Percentiles rank a stretch among this genome's conserved stretches.
These are phyloP conservation scores for Pleurotus sapidus DNA, from an alignment of 768 basidiomycete species.

Conservation along the genomic window DNA sequence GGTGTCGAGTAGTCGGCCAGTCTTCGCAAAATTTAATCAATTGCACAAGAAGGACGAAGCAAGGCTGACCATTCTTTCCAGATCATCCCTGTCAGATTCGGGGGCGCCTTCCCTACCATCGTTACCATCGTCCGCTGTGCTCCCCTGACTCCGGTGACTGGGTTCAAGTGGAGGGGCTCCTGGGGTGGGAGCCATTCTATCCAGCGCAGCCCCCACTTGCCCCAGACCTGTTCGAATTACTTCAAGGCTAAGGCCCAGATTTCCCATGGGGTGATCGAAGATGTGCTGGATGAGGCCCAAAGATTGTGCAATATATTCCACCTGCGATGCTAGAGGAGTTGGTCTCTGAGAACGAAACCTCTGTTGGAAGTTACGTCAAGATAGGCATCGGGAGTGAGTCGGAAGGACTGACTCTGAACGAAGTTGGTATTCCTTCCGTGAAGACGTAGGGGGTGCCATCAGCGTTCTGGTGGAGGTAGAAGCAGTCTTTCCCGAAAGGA, in stretches of 20 bases:
- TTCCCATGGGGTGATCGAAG: background rate
- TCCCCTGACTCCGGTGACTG: no score
- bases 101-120: no score
- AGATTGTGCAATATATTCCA: background rate
- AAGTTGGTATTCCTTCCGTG: constrained; percentile 47
- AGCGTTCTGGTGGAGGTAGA: constrained; percentile 67
- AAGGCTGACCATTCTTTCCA: background rate
- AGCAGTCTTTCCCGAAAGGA: constrained; percentile 80
- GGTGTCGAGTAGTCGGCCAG: background rate
- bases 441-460: constrained; percentile 67
- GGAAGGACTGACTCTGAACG: constrained; percentile 43
- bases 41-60: background rate
- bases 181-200: no score
- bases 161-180: no score
- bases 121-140: no score
- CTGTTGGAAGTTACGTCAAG: no score
- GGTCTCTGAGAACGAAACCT: no score
- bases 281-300: background rate
- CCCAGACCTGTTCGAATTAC: background rate
- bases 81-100: background rate
- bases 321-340: background rate
- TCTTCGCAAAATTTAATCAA: background rate
- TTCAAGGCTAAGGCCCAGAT: background rate
- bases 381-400: no score
- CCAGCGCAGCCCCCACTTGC: background rate